Evolutionary conservation across 2,329 filamentous ascomycete genomes (phyloP), one percentile per base, ranked within the genome.

Genomic region (Lecanosticta acicola): DNA sequence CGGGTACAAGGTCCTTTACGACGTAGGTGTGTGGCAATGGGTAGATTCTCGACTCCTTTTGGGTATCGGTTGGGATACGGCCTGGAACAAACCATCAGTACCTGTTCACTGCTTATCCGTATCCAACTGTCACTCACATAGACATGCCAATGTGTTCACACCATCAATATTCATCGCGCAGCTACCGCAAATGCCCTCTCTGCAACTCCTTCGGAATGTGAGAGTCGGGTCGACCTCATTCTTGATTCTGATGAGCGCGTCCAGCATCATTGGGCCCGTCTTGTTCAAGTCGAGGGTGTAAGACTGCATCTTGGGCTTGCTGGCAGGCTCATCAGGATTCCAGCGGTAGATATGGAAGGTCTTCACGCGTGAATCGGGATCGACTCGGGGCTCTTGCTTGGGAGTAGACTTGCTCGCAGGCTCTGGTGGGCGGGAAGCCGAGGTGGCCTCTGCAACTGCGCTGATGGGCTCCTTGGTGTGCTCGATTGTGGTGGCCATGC

Each of bases 121-220:
- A 14, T 29, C 35, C n/a, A 1, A 4, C 11, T 4, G 14, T 5
- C 14, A 82, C 85, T 61, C 87, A 95, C 93, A 98, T 67, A 98
- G 75, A 73, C 93, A 98, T 59, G 93, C 93, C 63, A 98, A 74
- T 47, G 93, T 98, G 77, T 98, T 98, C 64, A 94, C 86, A 69
- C 93, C 93, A 70, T 97, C 94, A 69, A 98, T 97, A 78, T 98
- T 98, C 93, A 98, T 98, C 58, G 93, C 93, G 69, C 93, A 98
- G 71, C 87, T 94, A 59, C 93, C 93, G 68, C 93, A 98, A 65
- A 98, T 98, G 60, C 93, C 93, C 79, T 98, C 93, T 73, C 93
- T 80, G 75, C 93, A 98, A 71, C 87, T 94, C 70, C 93, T 75
- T 67, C 93, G 81, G 79, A 98, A 98, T 44, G 93, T 97, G 64